Evolutionary conservation across 2,329 filamentous ascomycete species (phyloP).

Genomic region (Sporothrix humicola): DNA sequence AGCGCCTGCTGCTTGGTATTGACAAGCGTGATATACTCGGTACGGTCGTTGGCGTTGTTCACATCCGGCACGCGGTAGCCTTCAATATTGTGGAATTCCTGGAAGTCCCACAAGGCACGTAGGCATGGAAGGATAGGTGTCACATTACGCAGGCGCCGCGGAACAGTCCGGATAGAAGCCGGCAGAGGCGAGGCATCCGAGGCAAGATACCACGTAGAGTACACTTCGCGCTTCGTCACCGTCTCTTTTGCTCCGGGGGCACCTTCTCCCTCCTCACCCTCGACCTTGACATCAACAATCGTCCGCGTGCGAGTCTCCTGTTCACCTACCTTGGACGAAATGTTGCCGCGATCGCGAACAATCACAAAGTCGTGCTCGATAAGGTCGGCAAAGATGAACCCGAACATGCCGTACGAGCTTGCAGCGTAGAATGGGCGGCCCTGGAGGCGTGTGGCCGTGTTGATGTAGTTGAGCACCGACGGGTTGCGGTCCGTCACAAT

Average conservation of each 20-base stretch:
- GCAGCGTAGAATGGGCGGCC: constrained; percentile 87
- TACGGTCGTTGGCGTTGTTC: constrained; percentile 68
- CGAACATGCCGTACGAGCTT: constrained; percentile 85
- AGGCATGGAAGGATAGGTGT: constrained; percentile 84
- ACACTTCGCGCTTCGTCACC: constrained; percentile 89
- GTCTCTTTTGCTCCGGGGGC: constrained; percentile 59
- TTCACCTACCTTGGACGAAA: constrained; percentile 59
- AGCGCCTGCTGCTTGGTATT: constrained; percentile 79
- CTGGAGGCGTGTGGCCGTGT: constrained; percentile 81
- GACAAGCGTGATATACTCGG: constrained; percentile 76
- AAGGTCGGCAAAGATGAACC: constrained; percentile 92
- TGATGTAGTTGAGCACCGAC: constrained; percentile 75
- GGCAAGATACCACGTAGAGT: constrained; percentile 85
- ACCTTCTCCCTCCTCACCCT: constrained; percentile 62
- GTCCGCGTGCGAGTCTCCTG: constrained; percentile 79
- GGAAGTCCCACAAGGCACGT: constrained; percentile 88
- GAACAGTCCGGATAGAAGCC: constrained; percentile 70
- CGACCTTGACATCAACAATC: constrained; percentile 73
- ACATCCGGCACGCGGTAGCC: constrained; percentile 50
- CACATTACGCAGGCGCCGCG: constrained; percentile 75
- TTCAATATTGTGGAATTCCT: constrained; percentile 61
- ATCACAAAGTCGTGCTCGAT: constrained; percentile 90
- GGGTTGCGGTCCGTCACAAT: constrained; percentile 90
- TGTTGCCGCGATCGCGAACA: constrained; percentile 81
- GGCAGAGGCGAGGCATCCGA: constrained; percentile 75